A percentile compares a stretch with the other conserved stretches of the same genome.
phyloP scores from a whole-genome alignment of 2,329 filamentous ascomycete species.

The Alternaria alternata region DNA sequence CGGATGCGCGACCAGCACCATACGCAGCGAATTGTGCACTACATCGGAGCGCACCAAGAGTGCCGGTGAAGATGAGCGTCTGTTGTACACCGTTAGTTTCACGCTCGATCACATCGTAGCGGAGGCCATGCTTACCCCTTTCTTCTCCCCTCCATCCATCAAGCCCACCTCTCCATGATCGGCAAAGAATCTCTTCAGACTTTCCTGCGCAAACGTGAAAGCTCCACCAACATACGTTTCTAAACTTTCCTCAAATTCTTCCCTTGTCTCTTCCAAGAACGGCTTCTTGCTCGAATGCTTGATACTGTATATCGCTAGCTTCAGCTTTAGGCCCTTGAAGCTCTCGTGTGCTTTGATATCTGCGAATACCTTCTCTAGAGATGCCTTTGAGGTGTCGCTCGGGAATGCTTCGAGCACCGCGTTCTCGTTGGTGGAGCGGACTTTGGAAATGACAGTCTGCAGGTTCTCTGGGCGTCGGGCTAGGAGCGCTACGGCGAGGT shows the following conservation, averaged over 20 bases:
- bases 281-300: slow-evolving; percentile 64
- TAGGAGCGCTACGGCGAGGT: slow-evolving; percentile 64
- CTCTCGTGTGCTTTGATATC: slow-evolving; percentile 59
- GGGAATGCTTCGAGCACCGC: slow-evolving; percentile 62
- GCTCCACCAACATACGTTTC: slow-evolving; percentile 64
- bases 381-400: slow-evolving; percentile 59
- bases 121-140: slow-evolving; percentile 50
- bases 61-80: slow-evolving; percentile 51
- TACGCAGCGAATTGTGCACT: slow-evolving; percentile 65
- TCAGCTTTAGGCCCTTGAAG: slow-evolving; percentile 60
- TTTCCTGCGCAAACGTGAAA: slow-evolving; percentile 64
- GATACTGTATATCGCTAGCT: slow-evolving; percentile 64
- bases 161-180: slow-evolving; percentile 61
- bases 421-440: slow-evolving; percentile 53
- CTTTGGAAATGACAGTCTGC: slow-evolving; percentile 52
- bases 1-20: slow-evolving; percentile 61
- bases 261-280: slow-evolving; percentile 63
- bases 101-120: too few species aligned
- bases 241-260: slow-evolving; percentile 55
- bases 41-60: slow-evolving; percentile 62
- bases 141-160: slow-evolving; percentile 59
- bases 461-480: slow-evolving; percentile 60
- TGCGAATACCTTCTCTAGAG: slow-evolving; percentile 59
- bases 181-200: slow-evolving; percentile 60
- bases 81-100: neutral